Conservation (phyloP, 2,329 filamentous ascomycete species). For the Neofusicoccum umdonicola region DNA sequence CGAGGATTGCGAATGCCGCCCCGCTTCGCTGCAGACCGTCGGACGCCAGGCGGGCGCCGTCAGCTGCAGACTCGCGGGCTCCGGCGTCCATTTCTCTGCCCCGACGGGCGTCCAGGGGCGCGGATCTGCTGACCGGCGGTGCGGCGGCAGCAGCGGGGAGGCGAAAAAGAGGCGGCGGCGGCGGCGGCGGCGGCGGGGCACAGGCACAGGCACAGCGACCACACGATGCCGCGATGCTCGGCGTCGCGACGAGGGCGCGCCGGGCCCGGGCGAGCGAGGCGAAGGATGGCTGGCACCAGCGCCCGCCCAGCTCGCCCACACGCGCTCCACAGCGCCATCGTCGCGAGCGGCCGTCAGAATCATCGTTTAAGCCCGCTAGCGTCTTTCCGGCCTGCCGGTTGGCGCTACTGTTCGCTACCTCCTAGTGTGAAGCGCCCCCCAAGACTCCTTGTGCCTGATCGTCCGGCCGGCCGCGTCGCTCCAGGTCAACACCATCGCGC, state of each 20-base stretch:
- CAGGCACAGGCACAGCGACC: background rate
- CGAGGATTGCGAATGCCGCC: background rate
- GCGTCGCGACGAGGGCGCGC: background rate
- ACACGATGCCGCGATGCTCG: too few species aligned
- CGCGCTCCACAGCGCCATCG: background rate
- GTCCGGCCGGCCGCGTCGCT: background rate
- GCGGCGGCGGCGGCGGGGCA: background rate
- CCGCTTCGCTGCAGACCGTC: background rate
- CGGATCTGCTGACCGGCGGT: background rate
- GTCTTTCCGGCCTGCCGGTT: background rate
- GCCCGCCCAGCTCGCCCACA: too few species aligned
- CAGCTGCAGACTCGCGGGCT: background rate
- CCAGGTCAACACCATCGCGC: background rate
- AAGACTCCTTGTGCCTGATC: conserved; percentile 10
- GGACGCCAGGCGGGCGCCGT: background rate
- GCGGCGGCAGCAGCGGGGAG: background rate
- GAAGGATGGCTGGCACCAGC: background rate
- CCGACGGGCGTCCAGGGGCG: background rate
- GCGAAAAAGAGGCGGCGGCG: background rate
- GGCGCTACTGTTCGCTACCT: background rate
- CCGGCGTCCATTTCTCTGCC: background rate
- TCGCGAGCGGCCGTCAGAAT: background rate
- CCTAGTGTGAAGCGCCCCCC: background rate
- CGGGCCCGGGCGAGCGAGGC: background rate
- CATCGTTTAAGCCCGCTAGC: background rate